Base-by-base conservation (phyloP, 805 yeast species). In the Candida cerambycidarum region DNA sequence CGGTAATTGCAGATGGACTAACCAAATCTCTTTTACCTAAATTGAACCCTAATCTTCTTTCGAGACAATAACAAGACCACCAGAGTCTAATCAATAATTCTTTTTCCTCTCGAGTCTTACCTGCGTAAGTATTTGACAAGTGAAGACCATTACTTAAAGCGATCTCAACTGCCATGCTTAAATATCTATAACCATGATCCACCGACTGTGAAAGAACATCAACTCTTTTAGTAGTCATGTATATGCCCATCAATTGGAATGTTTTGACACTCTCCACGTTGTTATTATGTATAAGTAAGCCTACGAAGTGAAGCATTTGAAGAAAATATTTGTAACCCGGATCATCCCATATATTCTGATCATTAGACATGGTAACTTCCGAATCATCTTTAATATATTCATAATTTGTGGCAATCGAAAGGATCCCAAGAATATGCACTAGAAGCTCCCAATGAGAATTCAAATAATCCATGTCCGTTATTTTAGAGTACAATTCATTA, bases 31-130 rank as follows among this genome's bases (percentile, higher is more conserved):
- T 37, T 17, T 43, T 47, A 2, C 52, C 54, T 13, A 50, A 19
- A 39, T 50, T 50, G 7, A 50, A 35, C 1, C 54, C 54, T 23
- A 39, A 42, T 19, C 50, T 27, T 25, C 52, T 33, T 35, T 50
- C 54, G 38, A 50, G 39, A 5, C 49, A 40, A 32, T 48, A 50
- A 33, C 51, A 46, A 5, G 52, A 46, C 54, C 54, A 50, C 48
- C 48, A 50, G 7, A 50, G 14, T 18, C 54, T 30, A 33, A 46
- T 46, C 17, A 32, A 39, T 19, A 44, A 33, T 37, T 47, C 53
- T 24, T 39, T 38, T 4, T 38, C 43, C 18, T 32, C 44, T 9
- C 19, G n/a, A 5, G 45, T 6, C 19, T 29, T 29, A 21, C 38
- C 19, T n/a, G 32, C n/a, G 24, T 32, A 48, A 3, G 52, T 46